Conservation (phyloP, 768 basidiomycete species). For the Pisolithus albus region DNA sequence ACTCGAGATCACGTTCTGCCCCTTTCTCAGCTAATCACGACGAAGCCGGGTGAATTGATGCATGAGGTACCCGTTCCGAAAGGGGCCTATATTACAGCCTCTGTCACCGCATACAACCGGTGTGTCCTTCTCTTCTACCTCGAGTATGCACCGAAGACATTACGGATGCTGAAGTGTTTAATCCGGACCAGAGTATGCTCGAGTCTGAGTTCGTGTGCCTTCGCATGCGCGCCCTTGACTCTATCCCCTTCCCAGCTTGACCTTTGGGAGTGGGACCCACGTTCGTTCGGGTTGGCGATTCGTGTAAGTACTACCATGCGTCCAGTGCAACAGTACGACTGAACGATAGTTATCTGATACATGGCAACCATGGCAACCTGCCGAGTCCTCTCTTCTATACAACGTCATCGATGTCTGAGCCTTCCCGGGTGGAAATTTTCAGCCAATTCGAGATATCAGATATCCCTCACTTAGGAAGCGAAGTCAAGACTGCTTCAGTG, state of each 20-base stretch:
- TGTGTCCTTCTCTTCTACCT: constrained; percentile 11
- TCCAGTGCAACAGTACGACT: too few species aligned
- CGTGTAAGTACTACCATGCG: constrained; percentile 13
- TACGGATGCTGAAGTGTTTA: constrained; percentile 25
- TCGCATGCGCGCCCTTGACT: background rate
- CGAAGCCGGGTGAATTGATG: constrained; percentile 37
- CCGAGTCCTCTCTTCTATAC: too few species aligned
- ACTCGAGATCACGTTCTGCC: constrained; percentile 52
- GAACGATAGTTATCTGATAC: background rate
- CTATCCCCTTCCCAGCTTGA: constrained; percentile 17
- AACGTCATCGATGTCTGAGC: constrained; percentile 48
- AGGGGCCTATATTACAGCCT: constrained; percentile 44
- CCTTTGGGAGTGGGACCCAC: constrained; percentile 19
- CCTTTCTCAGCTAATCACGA: constrained; percentile 46
- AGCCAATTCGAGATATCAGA: constrained; percentile 49
- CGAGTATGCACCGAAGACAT: background rate
- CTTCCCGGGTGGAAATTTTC: constrained; percentile 49
- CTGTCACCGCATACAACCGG: constrained; percentile 53
- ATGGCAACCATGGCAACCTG: background rate
- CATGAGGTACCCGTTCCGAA: constrained; percentile 42
- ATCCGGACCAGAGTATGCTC: constrained; percentile 23
- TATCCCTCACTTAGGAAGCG: constrained; percentile 28
- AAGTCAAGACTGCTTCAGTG: constrained; percentile 22
- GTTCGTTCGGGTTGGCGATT: constrained; percentile 28
- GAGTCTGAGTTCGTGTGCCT: constrained; percentile 13